phyloP scores from a whole-genome alignment of 129 eudicot genomes.

The Apium graveolens region DNA sequence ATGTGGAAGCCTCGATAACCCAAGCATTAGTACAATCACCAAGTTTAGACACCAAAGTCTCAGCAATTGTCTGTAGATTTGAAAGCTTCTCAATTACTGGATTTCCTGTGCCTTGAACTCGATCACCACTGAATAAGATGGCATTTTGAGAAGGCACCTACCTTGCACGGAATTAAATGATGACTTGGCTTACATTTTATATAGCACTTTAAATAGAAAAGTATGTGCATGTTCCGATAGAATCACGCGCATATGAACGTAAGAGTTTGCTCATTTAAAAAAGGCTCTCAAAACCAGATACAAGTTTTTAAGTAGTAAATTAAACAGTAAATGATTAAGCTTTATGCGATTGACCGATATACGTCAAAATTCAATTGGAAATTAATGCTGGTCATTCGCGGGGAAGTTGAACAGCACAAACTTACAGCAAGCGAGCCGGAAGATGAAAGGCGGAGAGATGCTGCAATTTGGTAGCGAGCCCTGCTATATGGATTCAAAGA shows the following conservation, averaged over 20 bases:
- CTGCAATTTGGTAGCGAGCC: conserved; percentile 60
- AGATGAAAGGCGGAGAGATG: conserved; percentile 62
- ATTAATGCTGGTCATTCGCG: neutral
- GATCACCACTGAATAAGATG: conserved; percentile 80
- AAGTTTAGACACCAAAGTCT: conserved; percentile 62
- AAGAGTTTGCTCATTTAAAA: neutral
- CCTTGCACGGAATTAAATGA: too few relatives aligned
- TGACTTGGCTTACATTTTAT: too few relatives aligned
- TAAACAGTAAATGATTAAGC: neutral
- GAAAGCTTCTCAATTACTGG: conserved; percentile 91
- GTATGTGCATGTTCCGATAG: neutral
- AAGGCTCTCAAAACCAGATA: too few relatives aligned
- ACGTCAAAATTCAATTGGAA: neutral
- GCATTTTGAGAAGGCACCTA: conserved; percentile 82
- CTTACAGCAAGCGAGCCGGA: conserved; percentile 43
- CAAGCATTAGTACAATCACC: conserved; percentile 65
- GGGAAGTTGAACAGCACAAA: neutral
- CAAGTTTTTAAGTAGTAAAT: too few relatives aligned
- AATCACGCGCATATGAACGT: neutral
- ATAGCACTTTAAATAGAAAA: too few relatives aligned
- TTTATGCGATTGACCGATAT: neutral
- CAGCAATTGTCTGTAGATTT: conserved; percentile 55
- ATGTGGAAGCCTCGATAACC: conserved; percentile 81
- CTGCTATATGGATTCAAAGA: conserved; percentile 51
- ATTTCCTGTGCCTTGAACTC: conserved; percentile 78